Conservation (phyloP, 495 filamentous ascomycete genomes). For the Neurospora hispaniola region DNA sequence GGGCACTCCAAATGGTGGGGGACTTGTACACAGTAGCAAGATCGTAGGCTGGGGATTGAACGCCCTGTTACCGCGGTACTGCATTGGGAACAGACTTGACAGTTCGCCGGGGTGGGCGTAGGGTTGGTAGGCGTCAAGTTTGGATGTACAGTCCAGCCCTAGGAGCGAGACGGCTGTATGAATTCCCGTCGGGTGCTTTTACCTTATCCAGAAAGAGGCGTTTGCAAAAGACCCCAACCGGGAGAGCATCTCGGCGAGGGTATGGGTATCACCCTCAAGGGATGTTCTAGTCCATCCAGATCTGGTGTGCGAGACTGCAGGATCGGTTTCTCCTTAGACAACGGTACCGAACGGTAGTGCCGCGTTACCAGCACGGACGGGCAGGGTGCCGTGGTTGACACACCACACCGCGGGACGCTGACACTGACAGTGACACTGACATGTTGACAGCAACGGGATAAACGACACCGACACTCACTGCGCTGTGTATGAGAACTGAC, state of each 20-base stretch:
- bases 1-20: not conserved
- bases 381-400: not conserved
- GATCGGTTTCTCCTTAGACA: not conserved
- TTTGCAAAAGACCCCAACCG: not conserved
- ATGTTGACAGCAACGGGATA: not conserved
- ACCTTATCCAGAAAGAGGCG: not conserved
- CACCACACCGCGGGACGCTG: not conserved
- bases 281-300: not conserved
- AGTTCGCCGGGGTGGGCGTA: not conserved
- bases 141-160: not conserved
- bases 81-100: not conserved
- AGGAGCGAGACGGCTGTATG: not conserved
- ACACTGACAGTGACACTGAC: not conserved
- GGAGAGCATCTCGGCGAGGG: not conserved
- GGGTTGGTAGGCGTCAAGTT: not conserved
- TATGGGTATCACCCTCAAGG: not conserved
- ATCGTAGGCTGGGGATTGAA: not conserved
- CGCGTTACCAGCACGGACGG: not conserved
- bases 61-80: not conserved
- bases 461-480: not conserved
- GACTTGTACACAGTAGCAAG: not conserved
- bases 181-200: not conserved
- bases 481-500: not conserved
- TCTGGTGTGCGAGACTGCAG: not conserved
- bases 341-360: not conserved